phyloP scores from a whole-genome alignment of 2,329 filamentous ascomycete genomes.

The Cytospora mali region DNA sequence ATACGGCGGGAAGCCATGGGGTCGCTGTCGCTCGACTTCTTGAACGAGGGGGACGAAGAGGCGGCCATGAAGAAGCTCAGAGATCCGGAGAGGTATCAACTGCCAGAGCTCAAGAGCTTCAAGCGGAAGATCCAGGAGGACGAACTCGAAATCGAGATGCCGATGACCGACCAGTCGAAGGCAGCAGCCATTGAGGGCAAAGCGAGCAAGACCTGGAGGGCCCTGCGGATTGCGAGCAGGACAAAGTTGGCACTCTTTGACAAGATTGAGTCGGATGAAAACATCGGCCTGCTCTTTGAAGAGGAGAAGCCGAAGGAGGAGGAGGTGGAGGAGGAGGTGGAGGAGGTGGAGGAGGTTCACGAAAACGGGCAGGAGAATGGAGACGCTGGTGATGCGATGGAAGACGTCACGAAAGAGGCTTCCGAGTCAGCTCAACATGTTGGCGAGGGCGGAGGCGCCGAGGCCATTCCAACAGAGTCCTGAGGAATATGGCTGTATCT shows the following conservation, averaged over 20 bases:
- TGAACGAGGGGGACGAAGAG: slow-evolving; percentile 64
- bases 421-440: background rate
- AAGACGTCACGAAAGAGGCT: background rate
- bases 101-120: slow-evolving; percentile 72
- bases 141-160: slow-evolving; percentile 86
- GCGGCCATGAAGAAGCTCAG: slow-evolving; percentile 71
- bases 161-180: slow-evolving; percentile 63
- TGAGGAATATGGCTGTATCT: background rate
- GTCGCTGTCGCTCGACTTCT: slow-evolving; percentile 75
- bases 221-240: slow-evolving; percentile 76
- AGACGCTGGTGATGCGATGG: background rate
- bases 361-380: slow-evolving; percentile 42
- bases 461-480: slow-evolving; percentile 6
- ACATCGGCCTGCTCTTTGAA: slow-evolving; percentile 62
- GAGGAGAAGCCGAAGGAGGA: slow-evolving; percentile 43
- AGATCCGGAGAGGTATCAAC: slow-evolving; percentile 62
- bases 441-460: slow-evolving; percentile 3
- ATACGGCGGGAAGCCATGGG: slow-evolving; percentile 70
- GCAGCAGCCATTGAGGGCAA: slow-evolving; percentile 67
- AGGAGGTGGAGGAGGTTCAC: slow-evolving; percentile 39
- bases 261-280: slow-evolving; percentile 81
- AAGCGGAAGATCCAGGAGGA: slow-evolving; percentile 74
- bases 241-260: slow-evolving; percentile 79
- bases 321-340: too few species aligned
- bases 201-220: slow-evolving; percentile 88